Evolutionary conservation across 2,329 filamentous ascomycete species (phyloP), one percentile per base, ranked within the genome.

Genomic region (Pleurostoma richardsiae): DNA sequence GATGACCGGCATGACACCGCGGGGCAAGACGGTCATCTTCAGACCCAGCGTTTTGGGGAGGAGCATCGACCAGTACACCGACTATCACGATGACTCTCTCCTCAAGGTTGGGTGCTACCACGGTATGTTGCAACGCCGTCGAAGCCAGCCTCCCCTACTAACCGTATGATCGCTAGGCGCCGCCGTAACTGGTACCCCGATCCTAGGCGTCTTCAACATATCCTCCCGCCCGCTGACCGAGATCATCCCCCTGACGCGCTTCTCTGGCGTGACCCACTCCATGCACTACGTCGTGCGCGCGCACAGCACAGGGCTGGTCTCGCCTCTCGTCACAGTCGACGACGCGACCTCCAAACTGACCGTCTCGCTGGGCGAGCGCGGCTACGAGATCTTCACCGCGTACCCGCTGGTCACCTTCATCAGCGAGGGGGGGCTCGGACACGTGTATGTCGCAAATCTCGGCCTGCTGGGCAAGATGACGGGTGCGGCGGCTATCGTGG

Each of bases 391-490:
- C 45, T 71, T 96, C 6, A 86, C 84, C 0, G 86, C 87, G 0
- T 87, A 85, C 52, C 85, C 87, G 0, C 64, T 90, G 2, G 72
- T 74, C 1, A 64, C 71, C 0, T 83, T 92, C 52, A 64, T 69
- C 1, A 69, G 68, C n/a, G 62, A 70, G 41, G 58, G 57, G 2
- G 59, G 59, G 40, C 30, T 47, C 10, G 59, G 70, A 36, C 52
- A 62, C 26, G 69, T 85, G 1, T 68, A 68, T 40, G 72, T 91
- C 2, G 83, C 88, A 1, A 83, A 86, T 19, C 65, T 97, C 1
- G 92, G 92, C 1, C 71, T 97, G 2, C 54, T 95, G 4, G 86
- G 80, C 3, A 96, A 96, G 65, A 95, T 97, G 88, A 90, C 90
- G 0, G 92, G 90, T 1, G 82, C 85, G 1, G 90, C 89, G 1